A percentile compares a stretch with the other conserved stretches of the same genome.
phyloP scores from a whole-genome alignment of 352 stramenopile genomes.

The Blastocystis sp. region DNA sequence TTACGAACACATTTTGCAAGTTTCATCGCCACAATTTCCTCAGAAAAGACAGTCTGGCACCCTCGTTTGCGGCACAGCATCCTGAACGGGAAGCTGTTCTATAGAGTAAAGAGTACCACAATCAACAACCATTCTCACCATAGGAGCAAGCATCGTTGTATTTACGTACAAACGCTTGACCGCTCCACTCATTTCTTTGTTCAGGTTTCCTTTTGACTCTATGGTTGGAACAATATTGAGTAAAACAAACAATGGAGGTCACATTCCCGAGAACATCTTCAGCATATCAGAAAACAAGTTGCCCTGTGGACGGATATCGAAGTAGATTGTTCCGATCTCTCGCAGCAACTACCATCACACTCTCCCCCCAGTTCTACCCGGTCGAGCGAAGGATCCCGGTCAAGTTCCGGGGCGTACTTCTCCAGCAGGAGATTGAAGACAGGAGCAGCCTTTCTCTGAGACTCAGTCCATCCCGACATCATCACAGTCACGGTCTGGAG shows the following conservation, averaged over 20 bases:
- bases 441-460: conserved; percentile 74
- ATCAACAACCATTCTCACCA: conserved; percentile 59
- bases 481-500: conserved; percentile 76
- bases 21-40: conserved; percentile 60
- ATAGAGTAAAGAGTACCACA: background rate
- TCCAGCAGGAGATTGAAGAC: conserved; percentile 80
- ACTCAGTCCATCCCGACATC: background rate
- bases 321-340: conserved; percentile 48
- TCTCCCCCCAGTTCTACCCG: conserved; percentile 68
- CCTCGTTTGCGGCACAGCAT: conserved; percentile 16
- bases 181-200: background rate
- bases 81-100: conserved; percentile 53
- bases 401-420: conserved; percentile 73
- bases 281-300: conserved; percentile 37
- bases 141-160: conserved; percentile 51
- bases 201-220: background rate
- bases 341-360: background rate
- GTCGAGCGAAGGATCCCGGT: conserved; percentile 73
- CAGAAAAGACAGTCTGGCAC: conserved; percentile 59
- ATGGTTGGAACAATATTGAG: background rate
- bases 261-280: conserved; percentile 54
- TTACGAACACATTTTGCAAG: conserved; percentile 24
- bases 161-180: conserved; percentile 53
- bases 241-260: background rate
- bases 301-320: background rate